Evolutionary conservation across 306 rosid species (phyloP).

Genomic region (Ormosia semicastrata): DNA sequence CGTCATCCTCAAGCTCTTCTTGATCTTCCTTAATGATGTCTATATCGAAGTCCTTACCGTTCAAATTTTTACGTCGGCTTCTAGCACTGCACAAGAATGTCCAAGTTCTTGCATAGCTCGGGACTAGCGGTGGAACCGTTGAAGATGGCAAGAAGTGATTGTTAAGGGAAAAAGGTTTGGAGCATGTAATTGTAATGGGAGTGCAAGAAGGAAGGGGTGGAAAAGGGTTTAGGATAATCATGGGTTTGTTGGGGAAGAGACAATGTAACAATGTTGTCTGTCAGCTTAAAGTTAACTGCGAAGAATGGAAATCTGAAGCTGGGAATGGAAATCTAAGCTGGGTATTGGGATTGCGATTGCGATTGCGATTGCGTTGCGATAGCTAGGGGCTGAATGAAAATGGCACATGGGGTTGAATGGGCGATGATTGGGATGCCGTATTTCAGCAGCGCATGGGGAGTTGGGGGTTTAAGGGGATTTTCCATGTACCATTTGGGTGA

Average conservation of each 20-base stretch:
- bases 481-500: too few species aligned
- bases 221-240: slow-evolving; percentile 48
- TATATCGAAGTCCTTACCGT: slow-evolving; percentile 28
- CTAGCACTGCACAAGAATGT: slow-evolving; percentile 19
- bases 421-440: too few species aligned
- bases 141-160: slow-evolving; percentile 27
- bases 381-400: too few species aligned
- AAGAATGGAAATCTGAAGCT: too few species aligned
- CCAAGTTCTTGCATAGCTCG: background rate
- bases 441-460: too few species aligned
- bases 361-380: too few species aligned
- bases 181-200: background rate
- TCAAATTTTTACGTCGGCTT: slow-evolving; percentile 25
- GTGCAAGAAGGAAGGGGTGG: slow-evolving; percentile 32
- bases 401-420: too few species aligned
- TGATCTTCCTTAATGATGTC: slow-evolving; percentile 34
- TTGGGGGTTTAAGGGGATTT: too few species aligned
- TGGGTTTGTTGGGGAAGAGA: slow-evolving; percentile 12
- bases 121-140: background rate
- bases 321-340: too few species aligned
- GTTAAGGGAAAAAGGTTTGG: slow-evolving; percentile 20
- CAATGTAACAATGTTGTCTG: background rate
- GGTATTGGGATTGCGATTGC: too few species aligned
- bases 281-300: background rate
- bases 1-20: slow-evolving; percentile 29